phyloP scores from a whole-genome alignment of 106 monocot genomes.

The Gastrodia elata region DNA sequence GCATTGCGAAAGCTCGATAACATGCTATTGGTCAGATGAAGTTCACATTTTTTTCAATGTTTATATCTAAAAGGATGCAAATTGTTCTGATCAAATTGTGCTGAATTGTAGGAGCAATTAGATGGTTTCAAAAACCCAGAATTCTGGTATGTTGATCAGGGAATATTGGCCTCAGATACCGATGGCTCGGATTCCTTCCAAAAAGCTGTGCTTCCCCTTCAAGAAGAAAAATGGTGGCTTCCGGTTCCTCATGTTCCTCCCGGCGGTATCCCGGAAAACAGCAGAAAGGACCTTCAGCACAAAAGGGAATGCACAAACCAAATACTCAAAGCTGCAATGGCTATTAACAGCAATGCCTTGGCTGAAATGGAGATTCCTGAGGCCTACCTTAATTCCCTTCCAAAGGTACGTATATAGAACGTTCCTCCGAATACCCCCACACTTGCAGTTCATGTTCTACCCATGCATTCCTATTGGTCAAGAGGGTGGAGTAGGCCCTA shows the following conservation, averaged over 20 bases:
- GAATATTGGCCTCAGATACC: constrained; percentile 42
- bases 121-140: constrained; percentile 61
- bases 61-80: background rate
- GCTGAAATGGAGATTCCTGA: constrained; percentile 86
- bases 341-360: constrained; percentile 71
- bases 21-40: constrained; percentile 64
- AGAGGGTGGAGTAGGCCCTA: too few species aligned
- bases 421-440: too few species aligned
- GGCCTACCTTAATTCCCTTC: constrained; percentile 64
- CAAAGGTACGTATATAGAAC: constrained; percentile 60
- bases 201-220: constrained; percentile 21
- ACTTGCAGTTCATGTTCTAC: too few species aligned
- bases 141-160: constrained; percentile 95
- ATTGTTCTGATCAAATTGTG: background rate
- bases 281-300: constrained; percentile 58
- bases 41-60: background rate
- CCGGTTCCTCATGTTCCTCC: constrained; percentile 78
- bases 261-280: constrained; percentile 54
- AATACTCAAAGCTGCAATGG: constrained; percentile 87
- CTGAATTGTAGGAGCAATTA: constrained; percentile 60
- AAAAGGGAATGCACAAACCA: constrained; percentile 78
- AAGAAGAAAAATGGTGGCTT: constrained; percentile 89
- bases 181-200: constrained; percentile 57
- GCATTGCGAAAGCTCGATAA: constrained; percentile 79
- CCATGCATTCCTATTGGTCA: too few species aligned